Conservation (phyloP, 1,139 yeast species). For the Suhomyces kunorum region DNA sequence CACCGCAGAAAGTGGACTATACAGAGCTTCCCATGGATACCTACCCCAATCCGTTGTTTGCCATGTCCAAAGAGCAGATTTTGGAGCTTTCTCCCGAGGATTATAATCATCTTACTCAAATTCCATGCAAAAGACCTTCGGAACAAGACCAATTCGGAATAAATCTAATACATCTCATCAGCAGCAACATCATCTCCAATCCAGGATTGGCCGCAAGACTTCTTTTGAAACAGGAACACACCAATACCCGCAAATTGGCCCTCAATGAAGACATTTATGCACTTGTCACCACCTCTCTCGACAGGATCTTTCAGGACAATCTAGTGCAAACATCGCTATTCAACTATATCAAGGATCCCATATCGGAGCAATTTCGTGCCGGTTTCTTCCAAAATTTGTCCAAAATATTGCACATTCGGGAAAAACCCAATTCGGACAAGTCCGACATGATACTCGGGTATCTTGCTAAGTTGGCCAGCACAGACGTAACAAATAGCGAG, state of each 20-base stretch:
- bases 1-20: slow-evolving; percentile 7
- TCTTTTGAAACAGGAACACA: slow-evolving; percentile 17
- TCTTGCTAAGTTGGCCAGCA: slow-evolving; percentile 21
- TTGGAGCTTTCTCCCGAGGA: slow-evolving; percentile 24
- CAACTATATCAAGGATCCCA: slow-evolving; percentile 29
- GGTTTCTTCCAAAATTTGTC: slow-evolving; percentile 25
- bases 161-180: slow-evolving; percentile 32
- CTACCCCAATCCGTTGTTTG: slow-evolving; percentile 38
- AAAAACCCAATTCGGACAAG: slow-evolving; percentile 18
- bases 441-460: slow-evolving; percentile 28
- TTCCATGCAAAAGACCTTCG: slow-evolving; percentile 27
- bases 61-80: slow-evolving; percentile 31
- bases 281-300: slow-evolving; percentile 18
- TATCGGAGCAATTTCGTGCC: slow-evolving; percentile 18
- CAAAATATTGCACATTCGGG: slow-evolving; percentile 20
- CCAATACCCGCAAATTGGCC: slow-evolving; percentile 4
- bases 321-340: slow-evolving; percentile 32
- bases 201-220: slow-evolving; percentile 27
- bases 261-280: slow-evolving; percentile 17
- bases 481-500: slow-evolving; percentile 27
- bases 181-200: slow-evolving; percentile 30
- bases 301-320: slow-evolving; percentile 20
- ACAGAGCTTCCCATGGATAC: slow-evolving; percentile 22
- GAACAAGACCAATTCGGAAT: slow-evolving; percentile 36
- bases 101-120: slow-evolving; percentile 26